Conservation (phyloP, 2,329 filamentous ascomycete species). For the Neofusicoccum parvum region DNA sequence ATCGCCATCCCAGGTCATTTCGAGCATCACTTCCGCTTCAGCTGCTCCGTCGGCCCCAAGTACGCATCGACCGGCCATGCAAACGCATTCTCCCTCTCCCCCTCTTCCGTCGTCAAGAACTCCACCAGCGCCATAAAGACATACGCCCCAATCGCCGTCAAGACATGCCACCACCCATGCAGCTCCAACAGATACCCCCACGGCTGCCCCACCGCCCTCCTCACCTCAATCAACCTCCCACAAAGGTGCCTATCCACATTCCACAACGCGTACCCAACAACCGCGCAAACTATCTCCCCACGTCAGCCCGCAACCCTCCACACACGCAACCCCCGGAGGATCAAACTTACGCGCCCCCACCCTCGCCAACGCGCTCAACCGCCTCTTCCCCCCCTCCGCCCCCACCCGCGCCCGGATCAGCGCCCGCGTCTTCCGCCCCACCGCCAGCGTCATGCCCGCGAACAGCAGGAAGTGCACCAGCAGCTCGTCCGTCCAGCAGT, state of each 20-base stretch:
- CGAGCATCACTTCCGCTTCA: background rate
- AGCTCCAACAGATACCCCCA: slow-evolving; percentile 60
- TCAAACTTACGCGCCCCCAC: slow-evolving; percentile 32
- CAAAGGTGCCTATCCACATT: slow-evolving; percentile 60
- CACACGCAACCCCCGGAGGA: background rate
- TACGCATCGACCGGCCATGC: slow-evolving; percentile 13
- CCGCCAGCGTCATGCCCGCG: slow-evolving; percentile 44
- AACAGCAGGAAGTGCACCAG: slow-evolving; percentile 42
- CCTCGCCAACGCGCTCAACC: slow-evolving; percentile 31
- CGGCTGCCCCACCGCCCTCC: slow-evolving; percentile 54
- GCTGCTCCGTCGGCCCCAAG: background rate
- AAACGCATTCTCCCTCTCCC: background rate
- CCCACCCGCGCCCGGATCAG: slow-evolving; percentile 33
- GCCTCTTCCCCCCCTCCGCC: slow-evolving; percentile 28
- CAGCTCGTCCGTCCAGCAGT: slow-evolving; percentile 43
- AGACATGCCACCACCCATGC: slow-evolving; percentile 67
- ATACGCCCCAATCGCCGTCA: slow-evolving; percentile 59
- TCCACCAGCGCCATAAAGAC: slow-evolving; percentile 42
- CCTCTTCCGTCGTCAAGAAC: slow-evolving; percentile 28
- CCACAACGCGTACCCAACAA: slow-evolving; percentile 57
- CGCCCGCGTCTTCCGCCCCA: slow-evolving; percentile 33
- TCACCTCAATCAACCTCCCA: slow-evolving; percentile 48
- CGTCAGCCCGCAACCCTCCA: background rate
- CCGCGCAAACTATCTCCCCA: slow-evolving; percentile 44
- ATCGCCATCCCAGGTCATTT: too few species aligned